phyloP scores from a whole-genome alignment of 441 rosid genomes.

The Euphorbia neoarborescens region DNA sequence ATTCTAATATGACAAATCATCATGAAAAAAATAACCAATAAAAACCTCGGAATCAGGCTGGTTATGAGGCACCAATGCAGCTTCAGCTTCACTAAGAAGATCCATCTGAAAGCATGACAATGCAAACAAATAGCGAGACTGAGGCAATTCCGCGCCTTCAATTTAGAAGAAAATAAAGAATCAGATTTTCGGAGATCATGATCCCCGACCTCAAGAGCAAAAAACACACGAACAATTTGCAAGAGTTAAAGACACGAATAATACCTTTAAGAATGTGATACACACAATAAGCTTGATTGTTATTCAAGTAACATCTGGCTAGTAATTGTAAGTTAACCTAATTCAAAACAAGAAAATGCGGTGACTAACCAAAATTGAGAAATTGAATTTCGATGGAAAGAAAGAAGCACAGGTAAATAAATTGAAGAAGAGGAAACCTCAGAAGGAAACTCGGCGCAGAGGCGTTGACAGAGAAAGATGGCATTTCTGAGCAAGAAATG shows the following conservation, averaged over 20 bases:
- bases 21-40: background rate
- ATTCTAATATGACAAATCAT: background rate
- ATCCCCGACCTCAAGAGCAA: slow-evolving; percentile 4
- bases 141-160: slow-evolving; percentile 82
- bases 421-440: slow-evolving; percentile 44
- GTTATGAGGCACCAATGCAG: slow-evolving; percentile 63
- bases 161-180: background rate
- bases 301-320: slow-evolving; percentile 81
- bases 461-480: slow-evolving; percentile 89
- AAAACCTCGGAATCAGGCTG: slow-evolving; percentile 73
- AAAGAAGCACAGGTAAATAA: background rate
- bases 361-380: background rate
- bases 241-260: background rate
- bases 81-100: slow-evolving; percentile 88
- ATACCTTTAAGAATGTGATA: slow-evolving; percentile 82
- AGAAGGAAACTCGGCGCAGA: slow-evolving; percentile 89
- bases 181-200: background rate
- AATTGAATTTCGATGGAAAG: background rate
- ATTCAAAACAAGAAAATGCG: slow-evolving; percentile 5
- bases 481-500: slow-evolving; percentile 72
- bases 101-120: slow-evolving; percentile 92
- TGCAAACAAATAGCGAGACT: slow-evolving; percentile 95
- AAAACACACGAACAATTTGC: slow-evolving; percentile 10
- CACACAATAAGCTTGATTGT: slow-evolving; percentile 79
- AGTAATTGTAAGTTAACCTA: slow-evolving; percentile 76